Evolutionary conservation across 2,329 filamentous ascomycete genomes (phyloP), one percentile per base, ranked within the genome.

Genomic region (Hypoxylon sp.): DNA sequence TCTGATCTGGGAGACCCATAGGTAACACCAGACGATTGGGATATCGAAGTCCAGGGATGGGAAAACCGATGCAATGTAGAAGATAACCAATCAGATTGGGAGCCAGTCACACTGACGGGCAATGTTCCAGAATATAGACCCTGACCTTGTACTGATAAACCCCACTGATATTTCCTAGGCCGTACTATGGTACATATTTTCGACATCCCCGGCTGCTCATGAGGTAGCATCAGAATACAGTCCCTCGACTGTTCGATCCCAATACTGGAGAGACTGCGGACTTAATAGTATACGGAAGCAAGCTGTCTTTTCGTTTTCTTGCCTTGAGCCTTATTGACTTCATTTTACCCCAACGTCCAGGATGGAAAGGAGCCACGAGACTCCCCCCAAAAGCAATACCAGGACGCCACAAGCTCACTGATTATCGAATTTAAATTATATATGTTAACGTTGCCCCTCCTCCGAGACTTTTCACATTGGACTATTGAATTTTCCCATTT

Each of bases 401-500:
- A 35, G 37, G 14, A 65, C 64, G 59, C 67, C 67, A 72, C 70
- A 56, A 42, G 29, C 42, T 64, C 26, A 22, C 59, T 31, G 50
- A 54, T 62, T 56, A 51, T 61, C 55, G 52, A 56, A 44, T 55
- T 65, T 60, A 44, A 67, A 58, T 62, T 52, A 48, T 62, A 62
- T 24, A 65, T 66, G 55, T 64, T 44, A 61, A 63, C 53, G 39
- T 57, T 42, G 46, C 50, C 55, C 56, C 53, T 53, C 64, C 31
- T 68, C 67, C 50, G 59, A 68, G 65, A 72, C 67, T 54, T 52
- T 22, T 19, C 53, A 42, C 55, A 6, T 24, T 66, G 26, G 60
- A 72, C 67, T 70, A 72, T 72, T 58, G 70, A 72, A 66, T 63
- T 65, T n/a, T 59, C 54, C 55, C 54, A 31, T 61, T 63, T 54